Evolutionary conservation across 2,329 filamentous ascomycete genomes (phyloP).

Genomic region (Neonectria punicea): DNA sequence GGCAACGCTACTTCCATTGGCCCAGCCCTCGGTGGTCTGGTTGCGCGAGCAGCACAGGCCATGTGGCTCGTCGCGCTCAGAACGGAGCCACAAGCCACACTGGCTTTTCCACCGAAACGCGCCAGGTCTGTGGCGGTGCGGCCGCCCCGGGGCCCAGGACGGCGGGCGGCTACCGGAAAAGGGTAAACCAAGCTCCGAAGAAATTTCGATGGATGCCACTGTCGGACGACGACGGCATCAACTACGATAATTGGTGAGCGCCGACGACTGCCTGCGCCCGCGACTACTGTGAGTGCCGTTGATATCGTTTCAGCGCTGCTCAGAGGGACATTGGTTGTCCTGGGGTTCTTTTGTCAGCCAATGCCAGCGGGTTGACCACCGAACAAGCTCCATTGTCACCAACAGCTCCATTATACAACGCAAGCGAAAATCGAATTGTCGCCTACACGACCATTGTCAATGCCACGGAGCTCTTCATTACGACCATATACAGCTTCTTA

Average conservation of each 20-base stretch:
- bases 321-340: slow-evolving; percentile 20
- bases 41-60: slow-evolving; percentile 34
- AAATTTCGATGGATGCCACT: slow-evolving; percentile 40
- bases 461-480: slow-evolving; percentile 26
- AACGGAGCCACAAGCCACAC: slow-evolving; percentile 19
- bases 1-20: slow-evolving; percentile 66
- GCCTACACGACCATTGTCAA: slow-evolving; percentile 22
- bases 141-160: not conserved
- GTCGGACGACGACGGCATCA: slow-evolving; percentile 27
- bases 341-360: slow-evolving; percentile 23
- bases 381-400: slow-evolving; percentile 24
- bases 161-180: slow-evolving; percentile 28
- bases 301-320: slow-evolving; percentile 15
- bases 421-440: slow-evolving; percentile 28
- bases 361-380: slow-evolving; percentile 14
- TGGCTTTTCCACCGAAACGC: slow-evolving; percentile 22
- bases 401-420: slow-evolving; percentile 24
- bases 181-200: slow-evolving; percentile 42
- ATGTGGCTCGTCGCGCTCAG: slow-evolving; percentile 44
- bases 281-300: slow-evolving; percentile 26
- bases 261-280: slow-evolving; percentile 26
- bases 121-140: slow-evolving; percentile 38
- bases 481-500: not conserved
- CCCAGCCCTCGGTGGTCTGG: slow-evolving; percentile 33
- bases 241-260: slow-evolving; percentile 32